Base-by-base conservation (phyloP, 2,329 filamentous ascomycete genomes). In the Trichocomaceae sp. region DNA sequence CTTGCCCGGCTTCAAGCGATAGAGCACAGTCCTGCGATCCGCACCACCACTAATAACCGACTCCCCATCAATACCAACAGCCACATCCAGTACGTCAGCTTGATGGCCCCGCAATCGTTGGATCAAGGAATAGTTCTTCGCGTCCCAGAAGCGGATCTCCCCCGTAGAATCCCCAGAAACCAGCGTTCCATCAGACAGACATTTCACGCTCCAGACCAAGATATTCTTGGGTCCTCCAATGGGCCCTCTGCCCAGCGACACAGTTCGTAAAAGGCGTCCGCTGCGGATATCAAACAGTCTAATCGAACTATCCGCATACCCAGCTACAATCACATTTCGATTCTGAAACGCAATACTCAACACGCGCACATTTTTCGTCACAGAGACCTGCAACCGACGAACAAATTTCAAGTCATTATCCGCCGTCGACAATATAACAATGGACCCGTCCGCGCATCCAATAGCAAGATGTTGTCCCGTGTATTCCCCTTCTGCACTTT, bases 231-330 rank as follows among this genome's bases (percentile, higher is more conserved):
- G 83, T 6, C 88, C 88, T 45, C 87, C 88, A 7, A 77, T 76
- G 10, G 89, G 79, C 35, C 92, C 89, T 53, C 85, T 84, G 3
- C 92, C 93, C 33, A 97, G 75, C 0, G 90, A 91, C 79, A 99
- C 93, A 60, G 83, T 88, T 46, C 90, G 82, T 56, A 96, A 68
- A 57, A 88, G 79, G 51, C 84, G 80, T 13, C 89, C 88, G 66
- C 83, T 92, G 50, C 87, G 80, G 61, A 90, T 86, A 68, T 97
- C 90, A 72, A 91, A 95, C 52, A 93, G 82, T 59, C 92, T 86
- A 61, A 99, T 93, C n/a, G 84, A 89, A 71, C 90, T 91, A 74
- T 99, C 92, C n/a, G 90, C 92, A 69, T 93, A 97, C 20, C 93
- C 93, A 35, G 92, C 90, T 42, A 96, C 83, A 56, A 92, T 84